Evolutionary conservation across 768 basidiomycete genomes (phyloP).

Genomic region (Russula sp.): DNA sequence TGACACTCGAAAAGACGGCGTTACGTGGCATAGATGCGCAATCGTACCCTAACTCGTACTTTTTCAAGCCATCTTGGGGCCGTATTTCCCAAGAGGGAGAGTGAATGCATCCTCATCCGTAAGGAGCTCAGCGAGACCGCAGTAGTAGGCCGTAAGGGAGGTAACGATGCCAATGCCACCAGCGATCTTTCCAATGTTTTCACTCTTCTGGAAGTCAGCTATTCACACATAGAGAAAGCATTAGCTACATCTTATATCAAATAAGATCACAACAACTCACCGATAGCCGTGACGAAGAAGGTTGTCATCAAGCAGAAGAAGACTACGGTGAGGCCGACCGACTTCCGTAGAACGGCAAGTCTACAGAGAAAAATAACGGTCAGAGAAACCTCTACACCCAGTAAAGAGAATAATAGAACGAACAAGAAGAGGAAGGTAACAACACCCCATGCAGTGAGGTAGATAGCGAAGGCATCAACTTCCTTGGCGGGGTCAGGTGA

Average conservation of each 20-base stretch:
- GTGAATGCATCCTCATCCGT: conserved; percentile 32
- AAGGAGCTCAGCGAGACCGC: conserved; percentile 37
- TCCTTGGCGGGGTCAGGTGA: conserved; percentile 31
- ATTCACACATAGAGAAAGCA: conserved; percentile 2
- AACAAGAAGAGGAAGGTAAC: conserved; percentile 65
- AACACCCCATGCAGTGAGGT: conserved; percentile 65
- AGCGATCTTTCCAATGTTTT: conserved; percentile 31
- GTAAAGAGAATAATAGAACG: conserved; percentile 27
- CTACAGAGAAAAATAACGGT: neutral
- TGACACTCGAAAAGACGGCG: too few species aligned
- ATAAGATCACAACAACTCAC: too few species aligned
- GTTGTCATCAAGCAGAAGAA: conserved; percentile 49
- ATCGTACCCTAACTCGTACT: too few species aligned
- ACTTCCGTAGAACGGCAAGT: conserved; percentile 44
- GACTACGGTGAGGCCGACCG: conserved; percentile 41
- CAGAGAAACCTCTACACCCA: too few species aligned
- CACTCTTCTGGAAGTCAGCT: conserved; percentile 17
- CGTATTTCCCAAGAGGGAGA: conserved; percentile 33
- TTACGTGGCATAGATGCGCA: too few species aligned
- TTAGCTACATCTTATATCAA: too few species aligned
- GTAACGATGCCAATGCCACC: conserved; percentile 42
- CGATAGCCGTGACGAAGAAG: conserved; percentile 40
- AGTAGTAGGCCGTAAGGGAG: conserved; percentile 42
- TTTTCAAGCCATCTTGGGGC: too few species aligned
- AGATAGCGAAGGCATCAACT: conserved; percentile 61